These are phyloP conservation scores for Ophiostoma sp. DNA, from an alignment of 2,329 filamentous ascomycete genomes.

Conservation along the genomic window DNA sequence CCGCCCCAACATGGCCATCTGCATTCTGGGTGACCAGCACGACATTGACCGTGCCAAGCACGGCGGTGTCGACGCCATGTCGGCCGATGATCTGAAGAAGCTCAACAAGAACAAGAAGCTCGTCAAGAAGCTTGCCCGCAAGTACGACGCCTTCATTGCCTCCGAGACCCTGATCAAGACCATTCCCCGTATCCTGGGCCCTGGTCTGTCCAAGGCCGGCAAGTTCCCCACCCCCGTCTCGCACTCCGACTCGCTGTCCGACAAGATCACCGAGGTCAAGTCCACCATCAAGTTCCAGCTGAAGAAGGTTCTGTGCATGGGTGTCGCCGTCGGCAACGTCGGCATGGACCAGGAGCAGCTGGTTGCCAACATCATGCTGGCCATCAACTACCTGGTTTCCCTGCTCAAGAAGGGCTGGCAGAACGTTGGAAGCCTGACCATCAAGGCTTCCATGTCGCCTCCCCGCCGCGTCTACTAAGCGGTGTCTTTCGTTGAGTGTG, in stretches of 20 bases:
- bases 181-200: constrained; percentile 98
- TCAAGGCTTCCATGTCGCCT: constrained; percentile 99
- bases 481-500: constrained; percentile 1
- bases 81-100: constrained; percentile 98
- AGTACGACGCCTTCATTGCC: constrained; percentile 99
- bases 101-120: constrained; percentile 99
- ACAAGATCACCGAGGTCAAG: constrained; percentile 99
- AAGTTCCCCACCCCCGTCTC: constrained; percentile 99
- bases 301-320: constrained; percentile 99
- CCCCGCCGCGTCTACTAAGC: constrained; percentile 94
- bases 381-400: constrained; percentile 99
- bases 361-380: constrained; percentile 98
- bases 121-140: constrained; percentile 99
- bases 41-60: constrained; percentile 99
- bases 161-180: constrained; percentile 99
- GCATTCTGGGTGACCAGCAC: constrained; percentile 74
- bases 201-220: constrained; percentile 97
- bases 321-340: constrained; percentile 98
- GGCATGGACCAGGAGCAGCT: constrained; percentile 96
- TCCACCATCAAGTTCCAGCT: constrained; percentile 99
- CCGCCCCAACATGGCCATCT: constrained; percentile 57
- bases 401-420: constrained; percentile 99
- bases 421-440: constrained; percentile 98
- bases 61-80: constrained; percentile 98
- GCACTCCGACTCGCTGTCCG: constrained; percentile 87